Evolutionary conservation across 2,329 filamentous ascomycete genomes (phyloP), one percentile per base, ranked within the genome.

Genomic region (Colletotrichum graminicola): DNA sequence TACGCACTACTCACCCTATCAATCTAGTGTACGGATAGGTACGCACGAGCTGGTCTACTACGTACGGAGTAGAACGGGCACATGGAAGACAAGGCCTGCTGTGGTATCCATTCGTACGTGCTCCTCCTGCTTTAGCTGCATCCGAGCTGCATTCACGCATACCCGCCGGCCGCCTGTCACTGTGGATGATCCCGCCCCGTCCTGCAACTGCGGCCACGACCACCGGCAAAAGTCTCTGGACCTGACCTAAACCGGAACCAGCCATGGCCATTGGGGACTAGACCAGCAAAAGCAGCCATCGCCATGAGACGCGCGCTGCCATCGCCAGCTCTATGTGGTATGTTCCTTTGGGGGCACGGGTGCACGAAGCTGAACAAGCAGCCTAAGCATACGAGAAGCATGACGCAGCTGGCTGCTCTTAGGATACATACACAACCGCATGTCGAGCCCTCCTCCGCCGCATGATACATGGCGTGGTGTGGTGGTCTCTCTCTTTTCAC

Each of bases 121-220:
- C 18, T 45, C 18, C 18, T 45, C 18, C 32, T 62, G 34, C 45
- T 61, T 43, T 39, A 51, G 56, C 34, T 62, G 61, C 61, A 56
- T 57, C 23, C 54, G n/a, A 54, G 67, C 45, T 70, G 68, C 68
- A 59, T 56, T 60, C 47, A 52, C 57, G 7, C 57, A 63, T 54
- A 29, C 59, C 65, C 29, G 52, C 64, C 59, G 36, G 64, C 59
- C 57, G 65, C 65, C 69, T 71, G 69, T 68, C 69, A 68, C 26
- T 71, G 59, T 68, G 52, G 65, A 54, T 23, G 59, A 64, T 69
- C 69, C 69, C 69, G 65, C 34, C 54, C 34, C 36, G 36, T 41
- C 55, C n/a, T 41, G 34, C 51, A 51, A 47, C 41, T 49, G 47
- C 57, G 34, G 29, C 45, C 59, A 63, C 45, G 36, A 66, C 67